Evolutionary conservation across 1,284 basidiomycete genomes (phyloP), one percentile per base, ranked within the genome.

Genomic region (Ceratorhiza oryzae-sativae): DNA sequence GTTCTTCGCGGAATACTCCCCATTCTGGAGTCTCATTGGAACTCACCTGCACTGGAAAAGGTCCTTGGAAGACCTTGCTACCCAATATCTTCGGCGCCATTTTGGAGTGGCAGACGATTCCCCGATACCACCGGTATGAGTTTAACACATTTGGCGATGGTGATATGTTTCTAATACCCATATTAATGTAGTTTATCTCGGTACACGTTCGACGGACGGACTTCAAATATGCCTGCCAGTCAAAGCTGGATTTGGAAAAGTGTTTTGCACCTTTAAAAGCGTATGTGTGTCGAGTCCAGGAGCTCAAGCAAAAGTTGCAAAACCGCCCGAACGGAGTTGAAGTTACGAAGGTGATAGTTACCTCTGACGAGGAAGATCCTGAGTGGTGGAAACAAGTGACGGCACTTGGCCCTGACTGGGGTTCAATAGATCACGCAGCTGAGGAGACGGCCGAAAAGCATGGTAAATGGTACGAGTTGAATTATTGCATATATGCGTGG

Each of bases 141-240:
- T 25, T 2, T 30, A n/a, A 20, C 20, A 23, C 18, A 56, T 56
- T 13, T 18, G 20, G 18, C 6, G 34, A 56, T 30, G 27, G 34
- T 39, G 36, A 13, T 20, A 32, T 39, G 30, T 13, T 25, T 42
- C 45, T 42, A 41, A 53, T 20, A 32, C 1, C 8, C 3, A 49
- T 75, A 18, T 75, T 71, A 10, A 56, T 67, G 45, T 59, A 89
- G 85, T 90, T 85, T 77, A 88, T 91, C 75, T 82, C 84, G 9
- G 83, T 90, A 55, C 89, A 91, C 77, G 81, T 86, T 23, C 86
- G 90, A 15, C 87, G 86, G 67, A 85, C 84, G 2, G 90, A 91
- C 77, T 91, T 92, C 77, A 77, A 71, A 32, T 71, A 71, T n/a
- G 73, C 77, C 72, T 86, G 84, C 75, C 71, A 63, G n/a, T 76